Evolutionary conservation across 257 asterid species (phyloP).

Genomic region (Solanum paucissectum): DNA sequence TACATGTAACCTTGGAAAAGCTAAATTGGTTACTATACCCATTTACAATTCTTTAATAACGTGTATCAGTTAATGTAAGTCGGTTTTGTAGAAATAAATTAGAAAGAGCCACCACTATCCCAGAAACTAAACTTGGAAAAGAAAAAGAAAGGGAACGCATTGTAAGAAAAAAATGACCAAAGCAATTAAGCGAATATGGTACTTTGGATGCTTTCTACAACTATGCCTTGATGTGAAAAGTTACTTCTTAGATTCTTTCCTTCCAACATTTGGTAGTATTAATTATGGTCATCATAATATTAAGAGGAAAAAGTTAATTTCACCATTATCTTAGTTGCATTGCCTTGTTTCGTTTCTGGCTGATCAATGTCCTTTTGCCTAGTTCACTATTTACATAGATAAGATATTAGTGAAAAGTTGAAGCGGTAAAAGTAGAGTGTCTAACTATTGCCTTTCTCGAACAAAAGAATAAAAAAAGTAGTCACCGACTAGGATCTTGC

Average conservation of each 20-base stretch:
- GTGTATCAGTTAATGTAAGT: not conserved
- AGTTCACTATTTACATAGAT: not conserved
- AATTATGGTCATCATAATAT: not conserved
- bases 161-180: not conserved
- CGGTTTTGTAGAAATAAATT: not conserved
- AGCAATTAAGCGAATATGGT: not conserved
- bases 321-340: not conserved
- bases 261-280: not conserved
- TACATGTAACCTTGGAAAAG: not conserved
- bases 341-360: not conserved
- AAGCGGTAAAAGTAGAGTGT: not conserved
- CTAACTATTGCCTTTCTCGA: not conserved
- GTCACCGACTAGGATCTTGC: not conserved
- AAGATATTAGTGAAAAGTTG: not conserved
- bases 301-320: not conserved
- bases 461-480: not conserved
- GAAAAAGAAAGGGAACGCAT: not conserved
- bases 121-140: not conserved
- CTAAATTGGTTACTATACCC: not conserved
- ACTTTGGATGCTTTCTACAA: not conserved
- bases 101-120: not conserved
- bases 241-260: not conserved
- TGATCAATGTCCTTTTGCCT: not conserved
- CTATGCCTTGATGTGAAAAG: not conserved
- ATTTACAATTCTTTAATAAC: not conserved